Percentiles rank a stretch among this genome's conserved stretches.
Evolutionary conservation across 2,329 filamentous ascomycete species (phyloP).

Genomic region (Aspergillus sp.): DNA sequence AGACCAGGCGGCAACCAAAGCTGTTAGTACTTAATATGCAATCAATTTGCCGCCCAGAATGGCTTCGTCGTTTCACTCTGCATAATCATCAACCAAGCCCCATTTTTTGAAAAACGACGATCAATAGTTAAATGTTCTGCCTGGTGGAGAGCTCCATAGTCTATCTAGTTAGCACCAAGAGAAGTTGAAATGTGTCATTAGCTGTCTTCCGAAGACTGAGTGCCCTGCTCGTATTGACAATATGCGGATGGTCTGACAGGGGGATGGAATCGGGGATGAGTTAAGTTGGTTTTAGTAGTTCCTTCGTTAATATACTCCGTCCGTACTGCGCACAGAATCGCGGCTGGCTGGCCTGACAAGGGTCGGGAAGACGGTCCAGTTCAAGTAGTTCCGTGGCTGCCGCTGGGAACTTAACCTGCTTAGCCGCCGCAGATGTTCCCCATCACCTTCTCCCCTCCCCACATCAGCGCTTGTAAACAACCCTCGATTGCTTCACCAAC

Average conservation of each 20-base stretch:
- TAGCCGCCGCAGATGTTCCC: constrained; percentile 11
- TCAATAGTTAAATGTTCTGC: background rate
- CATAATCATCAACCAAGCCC: background rate
- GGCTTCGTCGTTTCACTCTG: background rate
- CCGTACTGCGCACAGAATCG: background rate
- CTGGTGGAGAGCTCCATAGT: background rate
- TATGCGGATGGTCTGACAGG: background rate
- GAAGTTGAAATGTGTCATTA: background rate
- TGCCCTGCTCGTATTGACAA: background rate
- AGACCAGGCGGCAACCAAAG: background rate
- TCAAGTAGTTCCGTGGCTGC: constrained; percentile 7
- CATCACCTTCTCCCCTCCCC: constrained; percentile 12
- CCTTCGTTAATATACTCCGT: too few species aligned
- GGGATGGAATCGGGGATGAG: background rate
- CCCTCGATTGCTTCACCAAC: background rate
- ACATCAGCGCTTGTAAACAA: constrained; percentile 16
- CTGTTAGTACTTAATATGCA: background rate
- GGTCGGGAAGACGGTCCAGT: background rate
- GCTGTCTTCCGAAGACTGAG: background rate
- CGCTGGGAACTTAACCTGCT: constrained; percentile 6
- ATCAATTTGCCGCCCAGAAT: background rate
- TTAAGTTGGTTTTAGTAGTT: background rate
- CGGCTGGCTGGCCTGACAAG: background rate
- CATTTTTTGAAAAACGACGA: background rate
- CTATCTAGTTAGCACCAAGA: too few species aligned